Evolutionary conservation across 75 land plant species (phyloP).

Genomic region (Pseudotsuga menziesii): DNA sequence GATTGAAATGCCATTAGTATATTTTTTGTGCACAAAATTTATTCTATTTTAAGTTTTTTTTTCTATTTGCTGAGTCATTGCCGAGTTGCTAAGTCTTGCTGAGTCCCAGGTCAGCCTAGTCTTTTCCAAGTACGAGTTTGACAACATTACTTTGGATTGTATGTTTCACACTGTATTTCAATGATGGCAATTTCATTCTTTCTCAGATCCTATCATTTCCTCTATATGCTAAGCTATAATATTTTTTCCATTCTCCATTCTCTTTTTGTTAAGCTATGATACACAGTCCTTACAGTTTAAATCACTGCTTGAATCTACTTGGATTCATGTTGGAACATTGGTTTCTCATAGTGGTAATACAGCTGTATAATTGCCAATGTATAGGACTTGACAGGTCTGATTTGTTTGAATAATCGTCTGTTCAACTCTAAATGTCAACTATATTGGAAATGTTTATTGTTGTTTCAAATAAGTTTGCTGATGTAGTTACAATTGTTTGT

Average conservation of each 20-base stretch:
- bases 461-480: no score
- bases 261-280: no score
- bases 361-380: background rate
- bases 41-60: no score
- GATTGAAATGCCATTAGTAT: no score
- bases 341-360: background rate
- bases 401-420: background rate
- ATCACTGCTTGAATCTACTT: background rate
- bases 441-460: background rate
- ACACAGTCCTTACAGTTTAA: background rate
- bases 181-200: background rate
- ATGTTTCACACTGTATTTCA: no score
- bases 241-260: no score
- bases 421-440: background rate
- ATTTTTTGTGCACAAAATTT: no score
- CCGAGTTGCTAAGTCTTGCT: no score
- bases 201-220: background rate
- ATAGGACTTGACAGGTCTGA: background rate
- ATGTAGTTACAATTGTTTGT: background rate
- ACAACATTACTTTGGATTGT: no score
- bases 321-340: background rate
- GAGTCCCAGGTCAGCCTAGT: no score
- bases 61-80: no score
- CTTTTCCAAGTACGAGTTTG: no score
- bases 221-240: background rate